Percentiles rank a stretch among this genome's conserved stretches.
These are phyloP conservation scores for Tylopilus balloui DNA, from an alignment of 768 basidiomycete genomes.

Conservation along the genomic window DNA sequence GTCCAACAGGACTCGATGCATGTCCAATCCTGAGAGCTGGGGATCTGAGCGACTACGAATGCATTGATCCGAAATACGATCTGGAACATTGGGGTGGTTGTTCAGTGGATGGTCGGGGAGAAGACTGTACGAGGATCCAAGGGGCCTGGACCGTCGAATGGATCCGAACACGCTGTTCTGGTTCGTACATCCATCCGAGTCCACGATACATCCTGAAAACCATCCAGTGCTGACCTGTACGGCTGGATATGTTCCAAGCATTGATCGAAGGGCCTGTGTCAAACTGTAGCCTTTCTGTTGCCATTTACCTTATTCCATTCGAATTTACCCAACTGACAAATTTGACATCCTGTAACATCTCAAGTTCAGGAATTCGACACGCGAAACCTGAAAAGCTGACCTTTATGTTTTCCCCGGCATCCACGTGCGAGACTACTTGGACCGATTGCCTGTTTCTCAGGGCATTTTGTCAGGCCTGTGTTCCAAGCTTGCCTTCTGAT, in stretches of 20 bases:
- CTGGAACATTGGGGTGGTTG: conserved; percentile 78
- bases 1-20: conserved; percentile 51
- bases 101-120: conserved; percentile 52
- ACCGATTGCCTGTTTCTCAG: background rate
- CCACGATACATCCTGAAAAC: background rate
- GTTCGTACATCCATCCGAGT: conserved; percentile 33
- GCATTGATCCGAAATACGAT: conserved; percentile 58
- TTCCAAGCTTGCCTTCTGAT: background rate
- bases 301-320: background rate
- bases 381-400: background rate
- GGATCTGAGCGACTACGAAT: conserved; percentile 48
- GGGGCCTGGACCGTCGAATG: conserved; percentile 73
- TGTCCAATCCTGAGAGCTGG: conserved; percentile 48
- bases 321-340: background rate
- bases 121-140: conserved; percentile 66
- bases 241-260: conserved; percentile 13
- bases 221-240: conserved; percentile 10
- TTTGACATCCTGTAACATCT: background rate
- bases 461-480: background rate
- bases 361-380: background rate
- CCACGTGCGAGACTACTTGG: background rate
- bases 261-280: conserved; percentile 12
- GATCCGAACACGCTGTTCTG: conserved; percentile 46
- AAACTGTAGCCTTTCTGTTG: conserved; percentile 6
- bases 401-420: background rate